These are phyloP conservation scores for Apophysomyces trapeziformis DNA, from an alignment of 371 early-diverging fungal species.

Conservation along the genomic window DNA sequence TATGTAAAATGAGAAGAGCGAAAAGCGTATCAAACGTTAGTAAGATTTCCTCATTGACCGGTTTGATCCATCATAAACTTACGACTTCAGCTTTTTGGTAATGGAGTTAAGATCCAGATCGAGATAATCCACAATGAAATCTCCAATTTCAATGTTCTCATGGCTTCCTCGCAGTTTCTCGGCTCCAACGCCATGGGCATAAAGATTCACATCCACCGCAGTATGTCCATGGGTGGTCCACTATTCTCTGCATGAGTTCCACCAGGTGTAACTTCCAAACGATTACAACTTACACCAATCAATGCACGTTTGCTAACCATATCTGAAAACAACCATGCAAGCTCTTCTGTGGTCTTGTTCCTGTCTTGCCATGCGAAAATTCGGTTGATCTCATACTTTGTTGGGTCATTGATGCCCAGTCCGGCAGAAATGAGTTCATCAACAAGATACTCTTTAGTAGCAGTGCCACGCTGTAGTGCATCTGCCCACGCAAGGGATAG, in stretches of 20 bases:
- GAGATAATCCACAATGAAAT: constrained; percentile 61
- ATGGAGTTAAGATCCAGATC: constrained; percentile 58
- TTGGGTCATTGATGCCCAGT: constrained; percentile 62
- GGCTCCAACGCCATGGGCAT: constrained; percentile 65
- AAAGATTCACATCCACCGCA: constrained; percentile 65
- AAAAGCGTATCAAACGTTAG: neutral
- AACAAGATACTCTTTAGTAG: constrained; percentile 25
- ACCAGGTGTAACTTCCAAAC: neutral
- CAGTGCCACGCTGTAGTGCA: constrained; percentile 3
- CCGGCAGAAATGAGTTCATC: constrained; percentile 53
- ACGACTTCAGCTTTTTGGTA: constrained; percentile 49
- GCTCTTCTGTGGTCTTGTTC: constrained; percentile 24
- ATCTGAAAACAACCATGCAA: constrained; percentile 44
- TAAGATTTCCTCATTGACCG: neutral
- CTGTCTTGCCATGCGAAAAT: constrained; percentile 38
- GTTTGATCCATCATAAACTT: neutral
- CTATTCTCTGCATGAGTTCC: constrained; percentile 13
- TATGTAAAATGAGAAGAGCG: neutral
- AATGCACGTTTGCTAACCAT: constrained; percentile 63
- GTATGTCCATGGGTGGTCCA: constrained; percentile 67
- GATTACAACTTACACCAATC: constrained; percentile 49
- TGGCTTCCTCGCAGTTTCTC: constrained; percentile 68
- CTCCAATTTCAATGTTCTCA: constrained; percentile 82
- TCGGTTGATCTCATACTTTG: constrained; percentile 55
- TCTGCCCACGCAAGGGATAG: constrained; percentile 23